phyloP scores from a whole-genome alignment of 441 rosid genomes.

The Adansonia madagascariensis region DNA sequence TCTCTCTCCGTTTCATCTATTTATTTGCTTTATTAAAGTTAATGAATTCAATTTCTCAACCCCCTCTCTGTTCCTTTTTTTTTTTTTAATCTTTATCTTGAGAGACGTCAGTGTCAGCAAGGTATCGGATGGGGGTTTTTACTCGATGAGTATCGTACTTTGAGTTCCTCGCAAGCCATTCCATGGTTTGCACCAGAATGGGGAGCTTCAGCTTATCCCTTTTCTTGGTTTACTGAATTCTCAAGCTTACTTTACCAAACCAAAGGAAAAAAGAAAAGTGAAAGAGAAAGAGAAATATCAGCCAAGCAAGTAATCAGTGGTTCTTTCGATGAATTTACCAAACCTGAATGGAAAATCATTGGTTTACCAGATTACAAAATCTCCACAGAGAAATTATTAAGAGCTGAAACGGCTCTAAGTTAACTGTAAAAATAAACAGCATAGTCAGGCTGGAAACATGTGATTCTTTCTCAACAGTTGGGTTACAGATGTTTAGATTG shows the following conservation, averaged over 20 bases:
- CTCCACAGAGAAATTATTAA: too few relatives aligned
- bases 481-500: not conserved
- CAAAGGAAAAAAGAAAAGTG: not conserved
- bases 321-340: too few relatives aligned
- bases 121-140: not conserved
- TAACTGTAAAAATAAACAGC: not conserved
- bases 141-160: not conserved
- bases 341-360: too few relatives aligned
- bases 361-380: too few relatives aligned
- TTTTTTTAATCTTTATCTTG: too few relatives aligned
- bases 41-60: not conserved
- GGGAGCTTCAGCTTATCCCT: too few relatives aligned
- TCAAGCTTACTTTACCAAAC: not conserved
- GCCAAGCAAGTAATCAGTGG: not conserved
- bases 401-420: not conserved
- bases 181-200: not conserved
- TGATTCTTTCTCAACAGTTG: not conserved
- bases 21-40: not conserved
- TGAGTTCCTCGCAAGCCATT: constrained; percentile 1
- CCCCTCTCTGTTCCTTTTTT: not conserved
- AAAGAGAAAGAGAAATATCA: not conserved
- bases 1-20: too few relatives aligned
- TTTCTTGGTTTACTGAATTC: not conserved
- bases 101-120: not conserved
- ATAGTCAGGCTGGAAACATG: not conserved